phyloP scores from a whole-genome alignment of 805 yeast species.

The Cyberlindnera sargentensis region DNA sequence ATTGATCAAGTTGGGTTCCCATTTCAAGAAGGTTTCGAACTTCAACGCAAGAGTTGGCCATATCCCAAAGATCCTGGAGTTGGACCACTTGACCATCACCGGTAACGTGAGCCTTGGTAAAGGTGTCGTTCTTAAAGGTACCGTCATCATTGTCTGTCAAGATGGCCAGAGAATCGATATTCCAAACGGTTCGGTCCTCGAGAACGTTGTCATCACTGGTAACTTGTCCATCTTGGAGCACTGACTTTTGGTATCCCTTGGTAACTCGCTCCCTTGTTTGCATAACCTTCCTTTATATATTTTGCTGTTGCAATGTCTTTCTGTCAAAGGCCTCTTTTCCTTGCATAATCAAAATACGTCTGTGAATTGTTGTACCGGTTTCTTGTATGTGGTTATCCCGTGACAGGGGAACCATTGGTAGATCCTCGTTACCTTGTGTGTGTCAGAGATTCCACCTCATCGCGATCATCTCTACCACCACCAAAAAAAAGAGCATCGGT shows the following conservation, averaged over 20 bases:
- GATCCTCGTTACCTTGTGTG: too few relatives aligned
- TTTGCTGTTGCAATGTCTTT: too few relatives aligned
- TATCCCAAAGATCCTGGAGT: slow-evolving; percentile 93
- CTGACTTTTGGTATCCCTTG: slow-evolving; percentile 22
- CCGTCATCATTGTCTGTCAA: slow-evolving; percentile 94
- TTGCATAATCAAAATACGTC: too few relatives aligned
- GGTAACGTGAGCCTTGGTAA: slow-evolving; percentile 93
- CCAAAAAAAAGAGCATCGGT: too few relatives aligned
- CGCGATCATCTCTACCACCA: too few relatives aligned
- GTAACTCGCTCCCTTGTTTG: too few relatives aligned
- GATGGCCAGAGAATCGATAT: slow-evolving; percentile 96
- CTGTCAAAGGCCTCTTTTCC: too few relatives aligned
- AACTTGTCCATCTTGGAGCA: slow-evolving; percentile 92
- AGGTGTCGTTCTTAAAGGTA: slow-evolving; percentile 87
- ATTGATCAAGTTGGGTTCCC: slow-evolving; percentile 91
- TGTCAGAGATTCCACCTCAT: too few relatives aligned
- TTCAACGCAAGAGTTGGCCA: slow-evolving; percentile 88
- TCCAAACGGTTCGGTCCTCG: slow-evolving; percentile 92
- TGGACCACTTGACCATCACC: slow-evolving; percentile 95
- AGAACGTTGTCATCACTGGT: slow-evolving; percentile 96
- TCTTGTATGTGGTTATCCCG: too few relatives aligned
- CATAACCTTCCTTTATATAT: too few relatives aligned
- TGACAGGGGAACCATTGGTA: too few relatives aligned
- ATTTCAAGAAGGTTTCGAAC: slow-evolving; percentile 90
- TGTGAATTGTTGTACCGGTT: too few relatives aligned